Evolutionary conservation across 2,329 filamentous ascomycete species (phyloP).

Genomic region (Sordariomycetes sp.): DNA sequence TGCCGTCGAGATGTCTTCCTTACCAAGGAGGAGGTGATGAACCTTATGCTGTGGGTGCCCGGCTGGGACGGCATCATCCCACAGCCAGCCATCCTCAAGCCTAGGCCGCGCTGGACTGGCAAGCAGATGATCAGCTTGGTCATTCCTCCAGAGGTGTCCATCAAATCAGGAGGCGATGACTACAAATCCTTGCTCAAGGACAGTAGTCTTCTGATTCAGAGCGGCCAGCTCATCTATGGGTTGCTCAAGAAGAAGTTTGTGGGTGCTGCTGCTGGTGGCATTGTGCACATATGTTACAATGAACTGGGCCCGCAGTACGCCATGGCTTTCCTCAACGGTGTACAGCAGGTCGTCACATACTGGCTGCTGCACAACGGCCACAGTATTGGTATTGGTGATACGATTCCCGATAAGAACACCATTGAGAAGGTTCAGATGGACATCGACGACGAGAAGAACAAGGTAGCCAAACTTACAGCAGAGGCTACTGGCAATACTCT

Average conservation of each 20-base stretch:
- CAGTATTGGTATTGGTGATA: conserved; percentile 97
- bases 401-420: conserved; percentile 79
- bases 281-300: conserved; percentile 94
- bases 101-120: conserved; percentile 87
- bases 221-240: conserved; percentile 83
- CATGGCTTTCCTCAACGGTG: conserved; percentile 92
- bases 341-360: conserved; percentile 90
- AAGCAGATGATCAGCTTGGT: conserved; percentile 96
- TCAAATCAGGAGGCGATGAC: conserved; percentile 56
- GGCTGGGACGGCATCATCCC: conserved; percentile 96
- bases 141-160: conserved; percentile 78
- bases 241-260: conserved; percentile 90
- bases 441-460: conserved; percentile 71
- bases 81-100: conserved; percentile 87
- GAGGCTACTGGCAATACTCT: conserved; percentile 78
- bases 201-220: conserved; percentile 72
- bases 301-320: conserved; percentile 79
- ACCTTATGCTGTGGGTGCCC: conserved; percentile 93
- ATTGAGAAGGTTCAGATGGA: conserved; percentile 77
- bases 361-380: conserved; percentile 95
- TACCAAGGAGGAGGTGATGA: conserved; percentile 87
- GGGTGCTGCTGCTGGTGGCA: conserved; percentile 80
- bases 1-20: conserved; percentile 88
- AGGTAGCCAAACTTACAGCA: conserved; percentile 67
- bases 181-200: conserved; percentile 60